Evolutionary conservation across 2,329 filamentous ascomycete species (phyloP), one percentile per base, ranked within the genome.

Genomic region (Bipolaris zeicola): DNA sequence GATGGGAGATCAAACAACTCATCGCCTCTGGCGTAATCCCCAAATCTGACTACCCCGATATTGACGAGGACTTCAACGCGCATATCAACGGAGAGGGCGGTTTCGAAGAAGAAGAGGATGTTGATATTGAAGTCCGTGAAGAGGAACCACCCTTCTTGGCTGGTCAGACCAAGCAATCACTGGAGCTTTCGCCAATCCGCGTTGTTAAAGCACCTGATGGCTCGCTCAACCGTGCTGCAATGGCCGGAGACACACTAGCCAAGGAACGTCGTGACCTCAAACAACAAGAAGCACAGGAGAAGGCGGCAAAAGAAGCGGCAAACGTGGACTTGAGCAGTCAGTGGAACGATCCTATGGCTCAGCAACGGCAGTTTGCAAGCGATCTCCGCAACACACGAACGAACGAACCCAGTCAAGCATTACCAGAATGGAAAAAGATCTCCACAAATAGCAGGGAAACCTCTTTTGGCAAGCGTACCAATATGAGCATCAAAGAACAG

Each of bases 201-300:
- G 93, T 99, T 20, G 91, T 99, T 67, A 98, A 98, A 77, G 95
- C 95, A 1, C 96, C 95, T 0, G 95, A 99, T 76, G 95, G 95
- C n/a, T 98, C 94, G 3, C 88, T 99, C 77, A 99, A 99, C 73
- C 86, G 95, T 69, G 92, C 96, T 45, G 96, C 96, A 14, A 96
- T 98, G 90, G 89, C 93, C 7, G 94, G 95, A 42, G 93, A 94
- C 14, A 85, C 88, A 4, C 78, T 99, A 13, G 91, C 94, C 3
- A 96, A 95, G 73, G 95, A 99, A 72, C 84, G 95, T 50, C 88
- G 92, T 72, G 95, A 99, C 58, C 68, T 97, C 64, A 87, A 91
- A 58, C 91, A 96, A 69, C 90, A 96, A 72, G 94, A 99, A 77
- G 87, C 87, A 0, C 90, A 96, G 57, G 92, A 90, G 77, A 80